A percentile compares a stretch with the other conserved stretches of the same genome.
Evolutionary conservation across 2,329 filamentous ascomycete genomes (phyloP).

Genomic region (Cladosporium sp.): DNA sequence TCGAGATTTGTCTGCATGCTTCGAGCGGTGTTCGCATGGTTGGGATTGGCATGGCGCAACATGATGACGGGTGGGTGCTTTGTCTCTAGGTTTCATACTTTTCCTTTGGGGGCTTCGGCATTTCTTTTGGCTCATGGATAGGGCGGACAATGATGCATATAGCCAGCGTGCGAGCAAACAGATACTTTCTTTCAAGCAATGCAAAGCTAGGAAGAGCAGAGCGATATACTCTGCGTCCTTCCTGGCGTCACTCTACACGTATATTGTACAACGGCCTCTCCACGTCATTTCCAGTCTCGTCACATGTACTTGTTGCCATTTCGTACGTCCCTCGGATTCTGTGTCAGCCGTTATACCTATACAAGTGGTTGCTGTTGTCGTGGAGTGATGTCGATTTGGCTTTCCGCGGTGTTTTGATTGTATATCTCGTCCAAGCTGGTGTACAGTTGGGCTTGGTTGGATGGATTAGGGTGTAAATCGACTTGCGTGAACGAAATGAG

Average conservation of each 20-base stretch:
- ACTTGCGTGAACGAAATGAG: not conserved
- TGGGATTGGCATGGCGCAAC: not conserved
- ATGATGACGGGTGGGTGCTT: not conserved
- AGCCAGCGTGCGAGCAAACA: constrained; percentile 8
- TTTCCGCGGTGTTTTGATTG: too few species aligned
- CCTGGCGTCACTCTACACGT: not conserved
- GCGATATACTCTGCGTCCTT: not conserved
- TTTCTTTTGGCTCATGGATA: not conserved
- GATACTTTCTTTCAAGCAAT: constrained; percentile 3
- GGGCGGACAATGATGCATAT: constrained; percentile 7
- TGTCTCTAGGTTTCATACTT: not conserved
- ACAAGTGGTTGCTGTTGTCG: too few species aligned
- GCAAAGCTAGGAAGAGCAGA: not conserved
- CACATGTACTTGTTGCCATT: not conserved
- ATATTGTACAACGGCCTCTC: not conserved
- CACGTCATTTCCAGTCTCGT: not conserved
- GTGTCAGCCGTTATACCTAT: not conserved
- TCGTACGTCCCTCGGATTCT: not conserved
- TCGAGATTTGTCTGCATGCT: not conserved
- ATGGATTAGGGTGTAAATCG: not conserved
- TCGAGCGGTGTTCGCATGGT: not conserved
- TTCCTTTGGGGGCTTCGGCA: not conserved
- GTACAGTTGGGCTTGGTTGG: too few species aligned
- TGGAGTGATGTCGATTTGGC: not conserved
- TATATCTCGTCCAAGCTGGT: too few species aligned